phyloP scores from a whole-genome alignment of 2,329 filamentous ascomycete species.

The Talaromyces sp. region DNA sequence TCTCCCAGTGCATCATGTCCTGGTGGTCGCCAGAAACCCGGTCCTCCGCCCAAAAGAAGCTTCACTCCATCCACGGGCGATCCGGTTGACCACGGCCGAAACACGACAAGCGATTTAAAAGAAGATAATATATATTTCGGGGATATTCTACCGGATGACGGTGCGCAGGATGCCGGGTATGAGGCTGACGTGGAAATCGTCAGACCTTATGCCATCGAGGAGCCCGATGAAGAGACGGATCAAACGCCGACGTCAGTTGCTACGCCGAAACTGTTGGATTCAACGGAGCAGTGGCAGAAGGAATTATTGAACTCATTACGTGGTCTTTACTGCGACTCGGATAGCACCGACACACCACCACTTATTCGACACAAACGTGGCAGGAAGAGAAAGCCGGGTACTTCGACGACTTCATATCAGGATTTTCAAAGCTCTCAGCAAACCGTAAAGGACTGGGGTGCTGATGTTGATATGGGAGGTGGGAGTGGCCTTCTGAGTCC shows the following conservation, averaged over 20 bases:
- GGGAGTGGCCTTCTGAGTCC: conserved; percentile 17
- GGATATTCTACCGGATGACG: conserved; percentile 26
- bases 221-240: conserved; percentile 30
- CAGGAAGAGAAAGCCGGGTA: conserved; percentile 34
- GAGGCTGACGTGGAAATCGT: conserved; percentile 31
- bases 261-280: conserved; percentile 23
- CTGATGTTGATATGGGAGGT: conserved; percentile 5
- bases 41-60: conserved; percentile 14
- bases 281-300: conserved; percentile 30
- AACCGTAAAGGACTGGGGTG: neutral
- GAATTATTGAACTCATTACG: conserved; percentile 36
- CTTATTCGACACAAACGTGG: conserved; percentile 24
- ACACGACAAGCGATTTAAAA: neutral
- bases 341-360: conserved; percentile 19
- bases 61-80: conserved; percentile 3
- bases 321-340: conserved; percentile 29
- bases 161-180: conserved; percentile 30
- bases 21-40: conserved; percentile 9
- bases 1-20: conserved; percentile 9
- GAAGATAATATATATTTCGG: conserved; percentile 11
- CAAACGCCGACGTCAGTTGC: conserved; percentile 15
- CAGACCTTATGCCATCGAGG: conserved; percentile 40
- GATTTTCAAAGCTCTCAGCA: neutral
- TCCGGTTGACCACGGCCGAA: neutral
- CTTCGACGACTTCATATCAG: conserved; percentile 12